These are phyloP conservation scores for Drechmeria coniospora DNA, from an alignment of 2,329 filamentous ascomycete genomes.

Conservation along the genomic window DNA sequence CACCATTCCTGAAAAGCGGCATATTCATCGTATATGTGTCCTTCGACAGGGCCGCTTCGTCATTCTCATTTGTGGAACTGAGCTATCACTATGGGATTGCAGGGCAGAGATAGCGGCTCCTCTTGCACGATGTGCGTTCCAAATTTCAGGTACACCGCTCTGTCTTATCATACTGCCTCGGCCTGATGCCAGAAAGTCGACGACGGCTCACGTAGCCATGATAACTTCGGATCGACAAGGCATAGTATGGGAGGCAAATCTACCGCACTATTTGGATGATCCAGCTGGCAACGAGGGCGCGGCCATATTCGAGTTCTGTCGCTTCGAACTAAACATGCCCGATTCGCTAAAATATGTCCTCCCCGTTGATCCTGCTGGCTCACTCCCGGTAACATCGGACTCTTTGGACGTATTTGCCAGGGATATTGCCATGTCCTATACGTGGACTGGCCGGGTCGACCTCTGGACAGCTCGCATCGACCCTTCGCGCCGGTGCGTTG, in stretches of 20 bases:
- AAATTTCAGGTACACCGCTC: slow-evolving; percentile 53
- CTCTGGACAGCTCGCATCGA: slow-evolving; percentile 77
- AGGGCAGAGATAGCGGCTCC: slow-evolving; percentile 40
- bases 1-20: slow-evolving; percentile 47
- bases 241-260: slow-evolving; percentile 62
- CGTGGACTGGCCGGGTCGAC: slow-evolving; percentile 54
- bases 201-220: slow-evolving; percentile 59
- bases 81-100: slow-evolving; percentile 68
- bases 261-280: slow-evolving; percentile 33
- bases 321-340: slow-evolving; percentile 47
- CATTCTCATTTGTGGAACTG: slow-evolving; percentile 59
- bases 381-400: slow-evolving; percentile 52
- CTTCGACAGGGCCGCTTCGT: slow-evolving; percentile 65
- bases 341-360: slow-evolving; percentile 52
- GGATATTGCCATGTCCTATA: slow-evolving; percentile 78
- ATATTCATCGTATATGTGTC: slow-evolving; percentile 69
- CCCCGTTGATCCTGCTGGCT: slow-evolving; percentile 75
- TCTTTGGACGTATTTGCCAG: slow-evolving; percentile 77
- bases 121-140: slow-evolving; percentile 35
- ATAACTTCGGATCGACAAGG: slow-evolving; percentile 66
- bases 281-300: slow-evolving; percentile 9
- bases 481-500: slow-evolving; percentile 39
- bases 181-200: slow-evolving; percentile 37
- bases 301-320: slow-evolving; percentile 49
- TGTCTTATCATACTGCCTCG: slow-evolving; percentile 64